Conservation (phyloP, 257 asterid genomes). For the Avicennia marina region DNA sequence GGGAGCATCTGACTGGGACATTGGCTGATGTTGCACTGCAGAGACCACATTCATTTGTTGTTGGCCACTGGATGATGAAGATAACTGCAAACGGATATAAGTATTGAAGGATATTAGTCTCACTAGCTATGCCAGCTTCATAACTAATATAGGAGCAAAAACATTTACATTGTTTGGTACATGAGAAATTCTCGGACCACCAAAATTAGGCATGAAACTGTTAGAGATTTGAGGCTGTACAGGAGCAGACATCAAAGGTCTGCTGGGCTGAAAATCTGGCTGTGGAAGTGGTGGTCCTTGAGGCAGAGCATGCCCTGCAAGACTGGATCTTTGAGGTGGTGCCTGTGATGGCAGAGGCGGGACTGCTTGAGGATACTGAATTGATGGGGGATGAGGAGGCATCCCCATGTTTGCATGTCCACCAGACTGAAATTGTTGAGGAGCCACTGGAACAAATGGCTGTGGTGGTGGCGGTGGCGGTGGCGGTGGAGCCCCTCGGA, state of each 20-base stretch:
- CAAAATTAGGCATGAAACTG: slow-evolving; percentile 53
- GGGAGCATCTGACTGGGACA: slow-evolving; percentile 44
- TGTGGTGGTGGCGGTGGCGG: slow-evolving; percentile 62
- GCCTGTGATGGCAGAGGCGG: slow-evolving; percentile 34
- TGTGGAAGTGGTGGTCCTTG: slow-evolving; percentile 51
- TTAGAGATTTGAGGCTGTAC: slow-evolving; percentile 48
- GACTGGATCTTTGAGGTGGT: slow-evolving; percentile 46
- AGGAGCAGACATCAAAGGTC: slow-evolving; percentile 41
- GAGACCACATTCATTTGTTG: slow-evolving; percentile 52
- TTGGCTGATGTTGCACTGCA: slow-evolving; percentile 37
- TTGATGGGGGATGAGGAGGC: slow-evolving; percentile 55
- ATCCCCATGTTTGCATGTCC: slow-evolving; percentile 52
- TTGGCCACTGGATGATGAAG: slow-evolving; percentile 45
- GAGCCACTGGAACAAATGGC: slow-evolving; percentile 49
- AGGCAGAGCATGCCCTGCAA: slow-evolving; percentile 44
- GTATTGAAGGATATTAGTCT: slow-evolving; percentile 6
- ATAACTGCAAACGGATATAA: slow-evolving; percentile 20
- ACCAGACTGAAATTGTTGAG: slow-evolving; percentile 70
- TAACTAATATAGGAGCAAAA: not conserved
- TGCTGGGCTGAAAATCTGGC: slow-evolving; percentile 47
- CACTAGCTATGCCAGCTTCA: slow-evolving; percentile 1
- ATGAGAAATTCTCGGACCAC: slow-evolving; percentile 58
- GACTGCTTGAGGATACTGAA: slow-evolving; percentile 61
- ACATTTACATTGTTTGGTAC: slow-evolving; percentile 48
- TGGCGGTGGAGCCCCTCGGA: slow-evolving; percentile 61